Percentiles rank a stretch among this genome's conserved stretches.
phyloP scores from a whole-genome alignment of 371 early-diverging fungal genomes.

The Mortierella sp. region DNA sequence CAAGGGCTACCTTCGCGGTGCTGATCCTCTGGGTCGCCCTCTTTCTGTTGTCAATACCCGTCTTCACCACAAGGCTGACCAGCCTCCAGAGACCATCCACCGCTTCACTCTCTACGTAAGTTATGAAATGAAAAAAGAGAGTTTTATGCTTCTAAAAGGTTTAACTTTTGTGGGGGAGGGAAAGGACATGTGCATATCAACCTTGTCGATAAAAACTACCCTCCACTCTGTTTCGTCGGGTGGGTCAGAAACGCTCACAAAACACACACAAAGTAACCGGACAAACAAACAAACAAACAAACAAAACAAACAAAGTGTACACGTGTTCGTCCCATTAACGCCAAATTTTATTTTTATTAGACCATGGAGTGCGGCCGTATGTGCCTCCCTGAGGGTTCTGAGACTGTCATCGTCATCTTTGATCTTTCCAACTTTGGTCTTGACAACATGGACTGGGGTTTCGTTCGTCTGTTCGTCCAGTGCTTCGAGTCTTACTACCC shows the following conservation, averaged over 20 bases:
- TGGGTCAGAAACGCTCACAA: no score
- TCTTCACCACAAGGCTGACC: slow-evolving; percentile 69
- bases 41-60: slow-evolving; percentile 71
- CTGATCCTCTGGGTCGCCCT: slow-evolving; percentile 68
- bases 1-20: slow-evolving; percentile 68
- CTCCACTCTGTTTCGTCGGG: no score
- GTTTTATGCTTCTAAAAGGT: no score
- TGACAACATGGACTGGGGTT: slow-evolving; percentile 87
- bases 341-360: slow-evolving; percentile 24
- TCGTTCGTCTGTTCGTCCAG: slow-evolving; percentile 82
- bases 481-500: slow-evolving; percentile 91
- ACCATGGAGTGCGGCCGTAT: slow-evolving; percentile 85
- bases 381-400: slow-evolving; percentile 74
- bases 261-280: no score
- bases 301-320: not conserved
- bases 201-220: not conserved
- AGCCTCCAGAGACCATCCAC: slow-evolving; percentile 66
- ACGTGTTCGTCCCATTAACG: not conserved
- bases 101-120: slow-evolving; percentile 78
- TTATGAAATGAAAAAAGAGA: slow-evolving; percentile 53
- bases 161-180: not conserved
- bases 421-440: slow-evolving; percentile 87
- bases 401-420: slow-evolving; percentile 82
- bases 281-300: not conserved
- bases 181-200: not conserved